These are phyloP conservation scores for Cylindrotheca fusiformis DNA, from an alignment of 108 stramenopile genomes.

Conservation along the genomic window DNA sequence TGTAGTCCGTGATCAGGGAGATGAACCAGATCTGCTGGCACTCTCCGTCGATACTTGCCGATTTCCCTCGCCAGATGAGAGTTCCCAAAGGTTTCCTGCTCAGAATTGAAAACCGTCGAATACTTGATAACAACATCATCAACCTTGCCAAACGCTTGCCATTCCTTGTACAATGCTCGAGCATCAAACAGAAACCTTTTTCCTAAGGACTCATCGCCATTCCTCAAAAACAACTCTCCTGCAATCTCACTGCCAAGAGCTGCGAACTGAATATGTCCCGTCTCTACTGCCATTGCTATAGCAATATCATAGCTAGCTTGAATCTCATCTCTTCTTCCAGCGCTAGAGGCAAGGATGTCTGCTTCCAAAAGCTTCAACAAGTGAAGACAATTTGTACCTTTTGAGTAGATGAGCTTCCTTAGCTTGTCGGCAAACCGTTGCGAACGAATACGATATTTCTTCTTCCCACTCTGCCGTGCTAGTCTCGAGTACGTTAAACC, in stretches of 20 bases:
- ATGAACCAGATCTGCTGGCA: no score
- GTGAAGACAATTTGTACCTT: slow-evolving; percentile 11
- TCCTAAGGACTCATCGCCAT: background rate
- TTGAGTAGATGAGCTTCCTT: slow-evolving; percentile 9
- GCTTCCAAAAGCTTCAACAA: slow-evolving; percentile 24
- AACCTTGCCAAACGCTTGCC: slow-evolving; percentile 12
- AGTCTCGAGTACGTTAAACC: slow-evolving; percentile 15
- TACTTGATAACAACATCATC: slow-evolving; percentile 1
- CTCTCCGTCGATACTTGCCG: no score
- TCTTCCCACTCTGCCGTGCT: background rate
- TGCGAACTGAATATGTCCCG: slow-evolving; percentile 30
- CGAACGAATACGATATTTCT: slow-evolving; percentile 4
- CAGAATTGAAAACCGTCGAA: no score
- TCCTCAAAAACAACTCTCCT: slow-evolving; percentile 15
- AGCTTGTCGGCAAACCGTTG: slow-evolving; percentile 2
- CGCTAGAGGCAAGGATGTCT: slow-evolving; percentile 11
- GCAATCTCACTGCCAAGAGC: slow-evolving; percentile 30
- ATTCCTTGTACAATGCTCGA: slow-evolving; percentile 11
- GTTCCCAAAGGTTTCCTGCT: no score
- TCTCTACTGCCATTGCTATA: slow-evolving; percentile 19
- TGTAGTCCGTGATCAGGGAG: no score
- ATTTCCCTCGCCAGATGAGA: no score
- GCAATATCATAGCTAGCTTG: slow-evolving; percentile 20
- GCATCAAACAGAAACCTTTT: slow-evolving; percentile 22
- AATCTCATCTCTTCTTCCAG: slow-evolving; percentile 10